phyloP scores from a whole-genome alignment of 257 asterid species.

The Solanum peruvianum region DNA sequence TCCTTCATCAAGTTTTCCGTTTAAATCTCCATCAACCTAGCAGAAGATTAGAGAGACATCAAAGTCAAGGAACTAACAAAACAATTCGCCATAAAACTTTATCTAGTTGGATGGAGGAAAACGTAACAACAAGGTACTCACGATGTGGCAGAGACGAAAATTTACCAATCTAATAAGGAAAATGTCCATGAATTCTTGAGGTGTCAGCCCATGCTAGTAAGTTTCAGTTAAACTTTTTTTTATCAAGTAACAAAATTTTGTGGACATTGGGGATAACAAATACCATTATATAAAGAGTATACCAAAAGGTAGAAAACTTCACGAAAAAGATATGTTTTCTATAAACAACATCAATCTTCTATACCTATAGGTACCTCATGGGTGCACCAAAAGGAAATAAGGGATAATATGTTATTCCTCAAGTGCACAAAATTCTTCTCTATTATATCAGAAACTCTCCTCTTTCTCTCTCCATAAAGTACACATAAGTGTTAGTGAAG shows the following conservation, averaged over 20 bases:
- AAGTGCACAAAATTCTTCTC: background rate
- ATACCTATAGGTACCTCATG: background rate
- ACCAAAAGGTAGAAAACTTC: background rate
- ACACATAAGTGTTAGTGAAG: background rate
- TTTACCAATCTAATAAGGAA: background rate
- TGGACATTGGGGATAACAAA: background rate
- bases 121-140: background rate
- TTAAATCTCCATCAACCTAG: constrained; percentile 71
- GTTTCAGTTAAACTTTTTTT: background rate
- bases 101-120: background rate
- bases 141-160: background rate
- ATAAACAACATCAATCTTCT: background rate
- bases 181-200: background rate
- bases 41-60: constrained; percentile 2
- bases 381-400: background rate
- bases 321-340: background rate
- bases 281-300: background rate
- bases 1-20: constrained; percentile 91
- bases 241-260: background rate
- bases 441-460: background rate
- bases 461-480: background rate
- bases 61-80: background rate
- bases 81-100: background rate
- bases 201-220: background rate
- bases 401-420: background rate